Conservation (phyloP, 805 yeast species). For the Starmera dryadoides region DNA sequence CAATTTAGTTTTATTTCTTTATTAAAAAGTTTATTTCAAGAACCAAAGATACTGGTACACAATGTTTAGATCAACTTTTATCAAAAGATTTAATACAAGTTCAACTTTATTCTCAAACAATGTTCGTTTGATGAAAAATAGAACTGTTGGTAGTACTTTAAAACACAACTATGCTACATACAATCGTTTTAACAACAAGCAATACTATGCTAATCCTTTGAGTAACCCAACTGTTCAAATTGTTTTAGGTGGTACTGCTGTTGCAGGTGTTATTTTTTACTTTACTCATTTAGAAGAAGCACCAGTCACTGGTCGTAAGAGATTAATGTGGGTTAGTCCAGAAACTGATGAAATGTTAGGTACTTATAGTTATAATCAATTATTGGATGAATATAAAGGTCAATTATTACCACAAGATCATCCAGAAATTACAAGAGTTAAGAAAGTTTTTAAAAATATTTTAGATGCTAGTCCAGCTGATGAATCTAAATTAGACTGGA, state of each 20-base stretch:
- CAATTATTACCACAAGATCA: constrained; percentile 54
- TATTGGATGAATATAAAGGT: constrained; percentile 45
- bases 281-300: constrained; percentile 64
- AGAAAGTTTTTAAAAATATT: constrained; percentile 55
- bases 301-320: constrained; percentile 65
- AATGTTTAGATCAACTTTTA: no score
- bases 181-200: constrained; percentile 25
- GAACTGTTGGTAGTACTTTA: no score
- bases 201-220: constrained; percentile 5
- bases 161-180: constrained; percentile 28
- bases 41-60: no score
- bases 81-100: no score
- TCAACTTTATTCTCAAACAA: no score
- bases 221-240: constrained; percentile 23
- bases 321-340: constrained; percentile 68
- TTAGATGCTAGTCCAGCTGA: constrained; percentile 46
- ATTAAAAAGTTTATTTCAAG: no score
- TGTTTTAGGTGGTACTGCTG: constrained; percentile 25
- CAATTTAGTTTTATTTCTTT: no score
- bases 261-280: constrained; percentile 29
- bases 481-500: constrained; percentile 48
- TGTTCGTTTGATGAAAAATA: no score
- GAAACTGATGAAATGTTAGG: constrained; percentile 61
- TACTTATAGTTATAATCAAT: constrained; percentile 51
- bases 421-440: constrained; percentile 51